These are phyloP conservation scores for Jaltomata sinuosa DNA, from an alignment of 257 asterid species.

Conservation along the genomic window DNA sequence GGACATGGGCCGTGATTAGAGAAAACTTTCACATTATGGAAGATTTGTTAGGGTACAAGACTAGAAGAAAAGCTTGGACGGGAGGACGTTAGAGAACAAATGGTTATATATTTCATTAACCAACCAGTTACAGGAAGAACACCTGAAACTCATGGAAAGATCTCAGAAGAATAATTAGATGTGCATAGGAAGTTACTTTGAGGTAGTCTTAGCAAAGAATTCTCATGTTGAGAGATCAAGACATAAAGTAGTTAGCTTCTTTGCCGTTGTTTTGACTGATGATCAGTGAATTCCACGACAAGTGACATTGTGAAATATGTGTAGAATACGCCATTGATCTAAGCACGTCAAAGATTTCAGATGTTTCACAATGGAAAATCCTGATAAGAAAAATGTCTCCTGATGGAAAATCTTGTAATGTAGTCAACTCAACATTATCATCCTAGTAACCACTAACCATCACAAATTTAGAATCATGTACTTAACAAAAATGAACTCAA, in stretches of 20 bases:
- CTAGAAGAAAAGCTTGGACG: neutral
- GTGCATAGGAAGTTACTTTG: neutral
- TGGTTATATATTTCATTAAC: neutral
- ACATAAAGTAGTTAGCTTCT: neutral
- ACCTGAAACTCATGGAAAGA: neutral
- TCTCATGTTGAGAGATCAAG: neutral
- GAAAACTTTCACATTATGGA: neutral
- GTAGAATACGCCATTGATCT: neutral
- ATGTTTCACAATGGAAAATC: neutral
- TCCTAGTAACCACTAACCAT: neutral
- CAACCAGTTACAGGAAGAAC: neutral
- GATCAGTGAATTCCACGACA: neutral
- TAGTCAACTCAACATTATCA: neutral
- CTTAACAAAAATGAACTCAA: neutral
- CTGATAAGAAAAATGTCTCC: too few relatives aligned
- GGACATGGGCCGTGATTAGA: neutral
- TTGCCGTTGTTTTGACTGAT: neutral
- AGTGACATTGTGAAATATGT: neutral
- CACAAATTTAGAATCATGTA: neutral
- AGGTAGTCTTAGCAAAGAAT: neutral
- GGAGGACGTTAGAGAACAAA: neutral
- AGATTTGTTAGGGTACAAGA: neutral
- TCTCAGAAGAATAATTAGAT: neutral
- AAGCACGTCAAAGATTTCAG: neutral
- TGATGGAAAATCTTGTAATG: neutral